Percentiles rank a stretch among this genome's conserved stretches.
Conservation (phyloP, 1,284 basidiomycete species). For the Blastosporella zonata region DNA sequence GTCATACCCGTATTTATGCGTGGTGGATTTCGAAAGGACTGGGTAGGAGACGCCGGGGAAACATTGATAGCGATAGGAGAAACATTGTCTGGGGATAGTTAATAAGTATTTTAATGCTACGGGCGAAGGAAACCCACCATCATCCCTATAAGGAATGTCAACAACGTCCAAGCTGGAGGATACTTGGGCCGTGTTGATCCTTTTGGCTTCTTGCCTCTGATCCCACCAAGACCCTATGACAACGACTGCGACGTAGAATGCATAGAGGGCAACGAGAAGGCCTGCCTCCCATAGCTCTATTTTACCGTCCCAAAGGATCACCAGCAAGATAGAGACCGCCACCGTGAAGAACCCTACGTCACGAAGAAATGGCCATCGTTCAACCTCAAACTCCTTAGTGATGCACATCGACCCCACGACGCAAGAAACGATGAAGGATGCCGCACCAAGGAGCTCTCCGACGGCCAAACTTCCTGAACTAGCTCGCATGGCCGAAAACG, state of each 20-base stretch:
- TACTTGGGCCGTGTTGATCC: conserved; percentile 28
- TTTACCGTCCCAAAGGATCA: conserved; percentile 77
- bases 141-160: conserved; percentile 55
- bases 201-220: conserved; percentile 47
- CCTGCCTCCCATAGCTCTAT: conserved; percentile 77
- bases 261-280: conserved; percentile 73
- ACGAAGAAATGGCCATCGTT: conserved; percentile 79
- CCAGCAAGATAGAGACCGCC: conserved; percentile 72
- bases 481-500: conserved; percentile 88
- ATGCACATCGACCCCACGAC: conserved; percentile 97
- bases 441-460: conserved; percentile 93
- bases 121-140: conserved; percentile 42
- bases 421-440: conserved; percentile 93
- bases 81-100: conserved; percentile 14
- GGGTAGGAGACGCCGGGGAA: conserved; percentile 22
- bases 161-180: conserved; percentile 22
- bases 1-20: conserved; percentile 41
- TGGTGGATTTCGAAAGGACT: conserved; percentile 30
- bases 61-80: conserved; percentile 18
- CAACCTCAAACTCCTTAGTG: conserved; percentile 88
- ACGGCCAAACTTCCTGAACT: conserved; percentile 88
- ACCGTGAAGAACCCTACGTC: conserved; percentile 92
- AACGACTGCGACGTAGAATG: conserved; percentile 77
- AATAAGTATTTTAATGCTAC: conserved; percentile 2
- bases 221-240: conserved; percentile 79